Percentiles rank a stretch among this genome's conserved stretches.
These are phyloP conservation scores for Anthracocystis walkeri DNA, from an alignment of 1,284 basidiomycete species.

Conservation along the genomic window DNA sequence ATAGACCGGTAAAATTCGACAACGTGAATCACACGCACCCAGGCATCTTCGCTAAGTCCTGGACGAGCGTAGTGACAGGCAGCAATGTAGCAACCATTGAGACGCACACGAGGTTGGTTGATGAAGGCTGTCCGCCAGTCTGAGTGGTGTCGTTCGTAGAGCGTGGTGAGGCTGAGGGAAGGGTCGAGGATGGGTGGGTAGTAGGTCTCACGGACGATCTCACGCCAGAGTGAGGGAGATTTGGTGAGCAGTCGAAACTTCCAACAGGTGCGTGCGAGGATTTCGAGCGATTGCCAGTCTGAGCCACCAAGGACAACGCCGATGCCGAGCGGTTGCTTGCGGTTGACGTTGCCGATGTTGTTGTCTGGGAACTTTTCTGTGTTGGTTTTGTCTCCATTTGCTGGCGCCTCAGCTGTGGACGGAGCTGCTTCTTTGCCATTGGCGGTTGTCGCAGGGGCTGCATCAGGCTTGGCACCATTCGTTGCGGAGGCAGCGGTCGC, in stretches of 20 bases:
- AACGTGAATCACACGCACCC: conserved; percentile 66
- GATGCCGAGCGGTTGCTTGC: conserved; percentile 43
- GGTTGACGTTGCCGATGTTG: conserved; percentile 13
- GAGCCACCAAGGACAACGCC: conserved; percentile 60
- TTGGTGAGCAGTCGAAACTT: conserved; percentile 63
- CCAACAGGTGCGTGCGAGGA: conserved; percentile 59
- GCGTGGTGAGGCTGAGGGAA: conserved; percentile 16
- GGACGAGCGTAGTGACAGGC: conserved; percentile 64
- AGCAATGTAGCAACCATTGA: conserved; percentile 67
- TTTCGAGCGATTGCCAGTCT: conserved; percentile 64
- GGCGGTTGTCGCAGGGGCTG: not conserved
- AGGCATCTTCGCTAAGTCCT: conserved; percentile 62
- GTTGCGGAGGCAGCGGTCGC: not conserved
- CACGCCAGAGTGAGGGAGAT: conserved; percentile 56
- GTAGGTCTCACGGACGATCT: conserved; percentile 61
- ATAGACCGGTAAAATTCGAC: conserved; percentile 79
- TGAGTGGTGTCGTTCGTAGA: conserved; percentile 39
- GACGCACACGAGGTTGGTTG: conserved; percentile 64
- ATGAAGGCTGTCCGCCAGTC: conserved; percentile 65
- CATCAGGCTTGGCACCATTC: not conserved
- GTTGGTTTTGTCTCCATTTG: conserved; percentile 6
- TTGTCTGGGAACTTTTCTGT: conserved; percentile 20
- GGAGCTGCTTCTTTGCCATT: conserved; percentile 4
- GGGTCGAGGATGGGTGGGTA: conserved; percentile 53
- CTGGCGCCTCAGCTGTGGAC: not conserved